Evolutionary conservation across 2,329 filamentous ascomycete species (phyloP).

Genomic region (Clarireedia homoeocarpa): DNA sequence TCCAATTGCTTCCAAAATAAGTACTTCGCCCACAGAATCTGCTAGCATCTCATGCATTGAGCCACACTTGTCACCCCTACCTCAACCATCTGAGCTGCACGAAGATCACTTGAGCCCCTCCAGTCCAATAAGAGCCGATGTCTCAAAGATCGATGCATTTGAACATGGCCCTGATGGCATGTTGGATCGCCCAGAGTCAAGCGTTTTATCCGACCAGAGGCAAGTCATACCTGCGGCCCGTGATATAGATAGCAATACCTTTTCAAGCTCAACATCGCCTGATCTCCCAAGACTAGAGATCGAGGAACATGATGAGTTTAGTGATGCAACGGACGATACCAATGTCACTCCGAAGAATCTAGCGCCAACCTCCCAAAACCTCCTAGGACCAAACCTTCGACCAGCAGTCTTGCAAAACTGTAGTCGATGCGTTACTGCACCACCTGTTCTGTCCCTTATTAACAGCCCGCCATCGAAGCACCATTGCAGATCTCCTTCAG

Average conservation of each 20-base stretch:
- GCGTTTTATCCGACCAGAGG: too few species aligned
- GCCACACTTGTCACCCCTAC: conserved; percentile 5
- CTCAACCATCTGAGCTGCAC: conserved; percentile 2
- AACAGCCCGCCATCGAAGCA: conserved; percentile 35
- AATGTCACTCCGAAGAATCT: conserved; percentile 21
- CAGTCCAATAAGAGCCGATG: background rate
- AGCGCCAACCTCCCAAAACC: conserved; percentile 4
- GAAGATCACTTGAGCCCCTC: background rate
- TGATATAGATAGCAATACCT: background rate
- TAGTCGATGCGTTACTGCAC: conserved; percentile 31
- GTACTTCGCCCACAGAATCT: background rate
- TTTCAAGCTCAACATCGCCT: background rate
- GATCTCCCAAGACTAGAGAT: conserved; percentile 7
- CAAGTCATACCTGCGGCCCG: background rate
- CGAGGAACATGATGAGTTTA: conserved; percentile 20
- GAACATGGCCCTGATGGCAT: too few species aligned
- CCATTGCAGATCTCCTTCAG: conserved; percentile 21
- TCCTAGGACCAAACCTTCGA: conserved; percentile 22
- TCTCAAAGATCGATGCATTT: background rate
- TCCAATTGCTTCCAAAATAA: conserved; percentile 8
- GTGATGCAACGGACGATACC: conserved; percentile 24
- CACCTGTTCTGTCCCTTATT: conserved; percentile 36
- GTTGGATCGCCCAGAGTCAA: too few species aligned
- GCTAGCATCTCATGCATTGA: background rate
- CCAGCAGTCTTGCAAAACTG: conserved; percentile 28